Evolutionary conservation across 371 early-diverging fungal species (phyloP).

Genomic region (Massospora cicadina): DNA sequence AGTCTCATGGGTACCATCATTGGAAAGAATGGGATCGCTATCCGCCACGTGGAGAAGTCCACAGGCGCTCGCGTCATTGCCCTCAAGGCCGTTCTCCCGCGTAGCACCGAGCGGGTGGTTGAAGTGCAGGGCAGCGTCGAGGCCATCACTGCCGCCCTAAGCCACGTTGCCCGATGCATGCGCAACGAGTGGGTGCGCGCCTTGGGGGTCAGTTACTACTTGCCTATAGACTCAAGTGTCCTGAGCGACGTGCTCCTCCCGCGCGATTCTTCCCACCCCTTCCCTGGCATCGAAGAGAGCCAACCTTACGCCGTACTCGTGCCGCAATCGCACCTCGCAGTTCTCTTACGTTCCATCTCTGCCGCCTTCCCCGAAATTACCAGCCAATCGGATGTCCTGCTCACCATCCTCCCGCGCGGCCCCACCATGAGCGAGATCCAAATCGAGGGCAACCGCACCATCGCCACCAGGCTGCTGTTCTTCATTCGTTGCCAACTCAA

Average conservation of each 20-base stretch:
- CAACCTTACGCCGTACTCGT: background rate
- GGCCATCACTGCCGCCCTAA: constrained; percentile 53
- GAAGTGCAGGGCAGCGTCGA: constrained; percentile 61
- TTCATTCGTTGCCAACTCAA: background rate
- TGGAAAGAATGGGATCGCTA: constrained; percentile 67
- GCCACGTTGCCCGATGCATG: constrained; percentile 54
- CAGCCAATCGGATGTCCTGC: background rate
- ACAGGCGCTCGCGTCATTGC: constrained; percentile 70
- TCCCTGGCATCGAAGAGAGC: background rate
- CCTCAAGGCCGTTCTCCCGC: constrained; percentile 66
- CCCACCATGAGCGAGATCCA: background rate
- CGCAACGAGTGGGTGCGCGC: constrained; percentile 51
- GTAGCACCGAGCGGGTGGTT: constrained; percentile 67
- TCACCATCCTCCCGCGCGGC: background rate
- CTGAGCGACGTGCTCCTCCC: background rate
- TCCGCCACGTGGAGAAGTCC: constrained; percentile 66
- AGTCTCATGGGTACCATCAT: constrained; percentile 74
- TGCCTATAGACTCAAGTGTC: background rate
- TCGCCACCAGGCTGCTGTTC: background rate
- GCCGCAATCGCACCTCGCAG: background rate
- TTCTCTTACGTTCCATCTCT: background rate
- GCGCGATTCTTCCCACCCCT: background rate
- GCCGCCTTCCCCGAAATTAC: background rate
- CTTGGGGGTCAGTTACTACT: constrained; percentile 24
- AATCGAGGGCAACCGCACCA: background rate